Evolutionary conservation across 2,329 filamentous ascomycete genomes (phyloP), one percentile per base, ranked within the genome.

Genomic region (Colletotrichum tropicicola): DNA sequence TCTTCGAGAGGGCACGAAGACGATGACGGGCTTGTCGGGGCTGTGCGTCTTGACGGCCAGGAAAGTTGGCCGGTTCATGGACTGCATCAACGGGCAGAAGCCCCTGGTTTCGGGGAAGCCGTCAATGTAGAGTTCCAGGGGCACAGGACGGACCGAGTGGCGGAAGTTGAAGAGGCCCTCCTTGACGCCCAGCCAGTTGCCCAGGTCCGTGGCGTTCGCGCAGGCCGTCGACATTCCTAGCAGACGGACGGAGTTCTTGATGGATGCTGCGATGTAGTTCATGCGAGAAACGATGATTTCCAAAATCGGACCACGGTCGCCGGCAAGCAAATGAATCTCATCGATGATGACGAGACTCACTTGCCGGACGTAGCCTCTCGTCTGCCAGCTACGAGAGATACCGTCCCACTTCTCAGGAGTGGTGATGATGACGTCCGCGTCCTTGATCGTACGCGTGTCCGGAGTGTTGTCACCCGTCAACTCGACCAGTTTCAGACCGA

Each of bases 371-470:
- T 99, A 99, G 66, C 92, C 92, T 88, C 96, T 91, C 5, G 95
- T 98, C 77, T 98, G 94, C 96, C 97, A 99, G 73, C 93, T 97
- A 87, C 96, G 92, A 71, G 93, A 97, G 70, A 99, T 98, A 87
- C 97, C 97, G 75, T 99, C 97, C 96, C 96, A 99, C 77, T 99
- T 99, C 80, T 99, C 96, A n/a, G 96, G 97, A 0, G 97, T 99
- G 0, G 96, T 99, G 72, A 99, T 94, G 72, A 99, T 99, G 67
- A 99, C 93, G 75, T 99, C 96, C 4, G 96, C 96, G 74, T 98
- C 92, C 70, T 94, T 89, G 71, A 99, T 99, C 0, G 95, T 98
- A 53, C 93, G 87, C 1, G 96, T 99, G 74, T 99, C 96, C 0
- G 97, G 97, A 0, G 97, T 99, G 73, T 98, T 99, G 80, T 99